phyloP scores from a whole-genome alignment of 345 rosid species.

The Luvunga scandens region DNA sequence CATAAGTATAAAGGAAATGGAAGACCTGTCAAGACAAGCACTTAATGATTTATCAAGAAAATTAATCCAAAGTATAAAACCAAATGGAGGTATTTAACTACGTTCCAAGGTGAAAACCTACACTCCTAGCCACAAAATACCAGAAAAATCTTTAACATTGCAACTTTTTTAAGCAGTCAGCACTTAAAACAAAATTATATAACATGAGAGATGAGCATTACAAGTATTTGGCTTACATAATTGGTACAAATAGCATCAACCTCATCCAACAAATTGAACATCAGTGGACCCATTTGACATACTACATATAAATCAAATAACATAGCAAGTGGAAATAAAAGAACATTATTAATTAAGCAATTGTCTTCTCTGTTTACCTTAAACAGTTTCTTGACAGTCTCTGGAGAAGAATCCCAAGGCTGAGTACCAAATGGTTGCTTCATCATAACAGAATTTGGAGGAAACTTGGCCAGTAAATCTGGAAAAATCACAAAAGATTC shows the following conservation, averaged over 20 bases:
- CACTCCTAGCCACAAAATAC: background rate
- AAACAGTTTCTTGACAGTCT: conserved; percentile 80
- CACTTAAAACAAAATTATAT: background rate
- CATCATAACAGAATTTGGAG: conserved; percentile 82
- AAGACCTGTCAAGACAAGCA: conserved; percentile 60
- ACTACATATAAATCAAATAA: background rate
- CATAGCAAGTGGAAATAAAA: background rate
- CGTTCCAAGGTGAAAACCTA: background rate
- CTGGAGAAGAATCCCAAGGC: conserved; percentile 82
- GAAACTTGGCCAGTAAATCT: conserved; percentile 86
- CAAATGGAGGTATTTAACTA: background rate
- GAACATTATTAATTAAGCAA: background rate
- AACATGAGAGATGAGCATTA: background rate
- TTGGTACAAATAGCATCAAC: background rate
- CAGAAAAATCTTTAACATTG: background rate
- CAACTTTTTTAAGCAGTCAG: background rate
- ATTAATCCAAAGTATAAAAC: background rate
- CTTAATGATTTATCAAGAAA: conserved; percentile 18
- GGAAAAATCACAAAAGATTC: conserved; percentile 31
- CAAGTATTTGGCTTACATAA: background rate
- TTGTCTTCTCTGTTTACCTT: conserved; percentile 51
- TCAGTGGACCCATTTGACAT: background rate
- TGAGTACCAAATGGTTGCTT: conserved; percentile 73
- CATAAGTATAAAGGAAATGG: conserved; percentile 87
- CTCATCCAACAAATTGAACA: background rate